Evolutionary conservation across 2,329 filamentous ascomycete species (phyloP).

Genomic region (Amauroascus niger): DNA sequence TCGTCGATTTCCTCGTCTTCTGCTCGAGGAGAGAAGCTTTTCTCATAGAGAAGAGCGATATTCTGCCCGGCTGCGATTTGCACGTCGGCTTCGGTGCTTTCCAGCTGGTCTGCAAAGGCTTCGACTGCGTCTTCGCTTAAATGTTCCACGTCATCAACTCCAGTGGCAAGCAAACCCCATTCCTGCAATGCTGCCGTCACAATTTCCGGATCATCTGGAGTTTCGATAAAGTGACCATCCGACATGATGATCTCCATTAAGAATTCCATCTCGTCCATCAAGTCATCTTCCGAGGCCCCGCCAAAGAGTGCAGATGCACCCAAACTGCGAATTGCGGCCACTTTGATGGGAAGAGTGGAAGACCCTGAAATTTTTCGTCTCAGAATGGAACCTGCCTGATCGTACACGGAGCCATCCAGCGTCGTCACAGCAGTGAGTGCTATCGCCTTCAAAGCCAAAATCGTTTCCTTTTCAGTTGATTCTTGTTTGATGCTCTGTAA

Average conservation of each 20-base stretch:
- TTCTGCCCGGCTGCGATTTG: slow-evolving; percentile 69
- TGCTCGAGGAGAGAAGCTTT: slow-evolving; percentile 51
- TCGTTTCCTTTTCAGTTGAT: slow-evolving; percentile 57
- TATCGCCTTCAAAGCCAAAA: slow-evolving; percentile 62
- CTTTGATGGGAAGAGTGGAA: slow-evolving; percentile 54
- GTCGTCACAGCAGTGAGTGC: slow-evolving; percentile 60
- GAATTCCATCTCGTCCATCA: slow-evolving; percentile 63
- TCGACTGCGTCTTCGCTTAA: slow-evolving; percentile 65
- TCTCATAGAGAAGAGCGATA: slow-evolving; percentile 75
- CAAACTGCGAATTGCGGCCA: slow-evolving; percentile 62
- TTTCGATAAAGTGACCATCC: slow-evolving; percentile 63
- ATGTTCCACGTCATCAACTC: slow-evolving; percentile 63
- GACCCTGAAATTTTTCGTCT: slow-evolving; percentile 58
- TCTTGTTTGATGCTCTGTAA: slow-evolving; percentile 61
- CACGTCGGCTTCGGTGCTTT: slow-evolving; percentile 61
- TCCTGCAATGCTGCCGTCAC: slow-evolving; percentile 66
- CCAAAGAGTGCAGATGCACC: slow-evolving; percentile 65
- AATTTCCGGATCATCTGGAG: slow-evolving; percentile 58
- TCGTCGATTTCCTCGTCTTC: slow-evolving; percentile 44
- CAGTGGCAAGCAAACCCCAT: slow-evolving; percentile 72
- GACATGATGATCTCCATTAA: slow-evolving; percentile 68
- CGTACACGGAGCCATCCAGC: slow-evolving; percentile 57
- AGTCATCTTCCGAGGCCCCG: slow-evolving; percentile 58
- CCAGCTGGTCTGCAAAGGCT: slow-evolving; percentile 74
- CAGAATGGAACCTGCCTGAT: slow-evolving; percentile 48